phyloP scores from a whole-genome alignment of 352 stramenopile species.

The Pseudoperonospora humuli region DNA sequence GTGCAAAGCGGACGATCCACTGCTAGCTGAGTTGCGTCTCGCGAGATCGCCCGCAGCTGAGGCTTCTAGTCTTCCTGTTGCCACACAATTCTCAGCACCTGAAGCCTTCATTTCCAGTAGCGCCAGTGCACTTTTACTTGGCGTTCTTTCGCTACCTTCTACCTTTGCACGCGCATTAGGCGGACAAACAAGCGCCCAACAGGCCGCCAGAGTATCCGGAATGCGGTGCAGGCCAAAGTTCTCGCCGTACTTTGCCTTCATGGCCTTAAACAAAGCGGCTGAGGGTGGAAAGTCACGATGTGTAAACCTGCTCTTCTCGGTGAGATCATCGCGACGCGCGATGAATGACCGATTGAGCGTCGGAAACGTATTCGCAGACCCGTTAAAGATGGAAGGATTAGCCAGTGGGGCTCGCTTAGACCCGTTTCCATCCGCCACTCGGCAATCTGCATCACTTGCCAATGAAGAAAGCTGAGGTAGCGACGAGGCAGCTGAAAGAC shows the following conservation, averaged over 20 bases:
- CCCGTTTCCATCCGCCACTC: conserved; percentile 55
- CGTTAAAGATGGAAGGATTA: conserved; percentile 52
- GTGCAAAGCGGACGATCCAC: not conserved
- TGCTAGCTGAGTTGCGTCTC: conserved; percentile 3
- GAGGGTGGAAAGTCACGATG: conserved; percentile 76
- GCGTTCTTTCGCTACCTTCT: conserved; percentile 28
- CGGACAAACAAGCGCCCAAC: conserved; percentile 70
- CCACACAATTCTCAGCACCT: not conserved
- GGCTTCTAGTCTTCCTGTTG: not conserved
- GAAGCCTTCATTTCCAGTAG: conserved; percentile 7
- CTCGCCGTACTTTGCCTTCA: conserved; percentile 77
- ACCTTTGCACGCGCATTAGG: conserved; percentile 52
- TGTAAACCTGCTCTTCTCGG: conserved; percentile 75
- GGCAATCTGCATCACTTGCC: conserved; percentile 40
- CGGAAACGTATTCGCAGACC: conserved; percentile 70
- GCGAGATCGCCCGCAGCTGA: not conserved
- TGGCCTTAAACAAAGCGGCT: conserved; percentile 77
- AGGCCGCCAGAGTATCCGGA: conserved; percentile 62
- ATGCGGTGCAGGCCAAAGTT: conserved; percentile 67
- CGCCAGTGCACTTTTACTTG: conserved; percentile 1
- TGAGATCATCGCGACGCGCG: conserved; percentile 61
- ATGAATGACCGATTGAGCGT: conserved; percentile 49
- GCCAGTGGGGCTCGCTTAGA: conserved; percentile 45
- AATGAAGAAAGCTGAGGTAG: conserved; percentile 31
- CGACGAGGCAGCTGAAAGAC: conserved; percentile 5